Base-by-base conservation (phyloP, 148 eudicot genomes). In the Spergularia bocconei region DNA sequence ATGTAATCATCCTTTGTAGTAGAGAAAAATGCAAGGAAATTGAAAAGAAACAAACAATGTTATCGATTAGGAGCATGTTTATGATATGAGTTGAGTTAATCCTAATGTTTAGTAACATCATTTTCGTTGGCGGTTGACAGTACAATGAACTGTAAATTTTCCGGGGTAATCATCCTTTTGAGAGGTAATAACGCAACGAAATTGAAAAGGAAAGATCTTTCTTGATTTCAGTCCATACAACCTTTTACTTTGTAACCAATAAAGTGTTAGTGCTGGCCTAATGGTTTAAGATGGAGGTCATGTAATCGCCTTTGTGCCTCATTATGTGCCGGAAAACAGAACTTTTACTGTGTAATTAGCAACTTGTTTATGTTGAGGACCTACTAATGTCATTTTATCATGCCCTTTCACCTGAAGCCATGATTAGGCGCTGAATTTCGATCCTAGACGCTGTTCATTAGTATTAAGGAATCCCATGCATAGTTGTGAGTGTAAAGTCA, bases 391-490 rank as follows among this genome's bases (percentile, higher is more conserved):
- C 69, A 25, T 67, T 67, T 33, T 64, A 53, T 47, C 65, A 71
- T 60, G 78, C 38, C 63, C 38, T 8, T 29, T 65, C 74, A 80
- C 56, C 50, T 16, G 71, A 72, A 77, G 76, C 73, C 83, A 84
- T 91, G 84, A 91, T 84, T 77, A 58, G 63, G 78, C 79, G 78
- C 59, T 77, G 66, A 71, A 71, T 72, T 53, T 62, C 76, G 61
- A 76, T 72, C 67, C 70, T 17, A 74, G 48, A 71, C 67, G 62
- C 71, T 53, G 82, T 82, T 82, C 77, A 63, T 20, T 69, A 63
- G 65, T 53, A 67, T 50, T 62, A 38, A 82, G 89, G 93, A 85
- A 88, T 88, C 84, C 89, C 87, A 85, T 68, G 90, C 83, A 89
- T 74, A 82, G 78, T 61, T 79, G 64, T 84, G 63, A 65, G 75